These are phyloP conservation scores for Stagonosporopsis tanaceti DNA, from an alignment of 2,329 filamentous ascomycete species.

Conservation along the genomic window DNA sequence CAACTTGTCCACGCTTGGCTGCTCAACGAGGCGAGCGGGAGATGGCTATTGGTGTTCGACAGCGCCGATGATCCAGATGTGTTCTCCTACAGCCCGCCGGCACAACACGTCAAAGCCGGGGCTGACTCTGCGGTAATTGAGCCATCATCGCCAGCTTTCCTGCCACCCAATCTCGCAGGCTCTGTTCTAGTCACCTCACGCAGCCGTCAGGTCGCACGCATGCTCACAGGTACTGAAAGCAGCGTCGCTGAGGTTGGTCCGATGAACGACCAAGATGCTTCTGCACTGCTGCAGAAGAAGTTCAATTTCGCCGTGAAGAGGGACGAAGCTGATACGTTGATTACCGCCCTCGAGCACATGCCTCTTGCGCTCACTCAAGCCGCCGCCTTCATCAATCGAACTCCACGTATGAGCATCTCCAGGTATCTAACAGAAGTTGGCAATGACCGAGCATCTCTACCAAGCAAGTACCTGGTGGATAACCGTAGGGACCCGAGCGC, in stretches of 20 bases:
- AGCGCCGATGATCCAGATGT: slow-evolving; percentile 31
- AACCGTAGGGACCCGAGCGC: slow-evolving; percentile 1
- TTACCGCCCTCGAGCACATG: slow-evolving; percentile 14
- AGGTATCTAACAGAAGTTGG: slow-evolving; percentile 1
- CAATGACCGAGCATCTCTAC: background rate
- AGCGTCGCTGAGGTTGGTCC: slow-evolving; percentile 13
- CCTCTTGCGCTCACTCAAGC: slow-evolving; percentile 18
- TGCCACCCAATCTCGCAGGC: slow-evolving; percentile 11
- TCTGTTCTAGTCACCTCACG: slow-evolving; percentile 21
- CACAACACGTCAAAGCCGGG: background rate
- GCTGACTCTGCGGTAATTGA: background rate
- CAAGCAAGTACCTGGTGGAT: background rate
- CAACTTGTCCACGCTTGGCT: slow-evolving; percentile 26
- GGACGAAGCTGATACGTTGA: background rate
- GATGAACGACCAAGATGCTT: slow-evolving; percentile 16
- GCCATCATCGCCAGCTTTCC: background rate
- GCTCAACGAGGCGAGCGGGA: slow-evolving; percentile 17
- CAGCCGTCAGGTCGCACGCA: slow-evolving; percentile 10
- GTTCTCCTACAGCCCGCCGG: background rate
- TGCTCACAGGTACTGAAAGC: slow-evolving; percentile 18
- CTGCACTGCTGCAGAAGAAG: slow-evolving; percentile 21
- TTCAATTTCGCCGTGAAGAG: background rate
- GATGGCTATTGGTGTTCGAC: slow-evolving; percentile 33
- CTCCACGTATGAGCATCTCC: slow-evolving; percentile 8
- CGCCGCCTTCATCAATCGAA: slow-evolving; percentile 7